Percentiles rank a stretch among this genome's conserved stretches.
phyloP scores from a whole-genome alignment of 2,329 filamentous ascomycete genomes.

The Aspergillus felis region DNA sequence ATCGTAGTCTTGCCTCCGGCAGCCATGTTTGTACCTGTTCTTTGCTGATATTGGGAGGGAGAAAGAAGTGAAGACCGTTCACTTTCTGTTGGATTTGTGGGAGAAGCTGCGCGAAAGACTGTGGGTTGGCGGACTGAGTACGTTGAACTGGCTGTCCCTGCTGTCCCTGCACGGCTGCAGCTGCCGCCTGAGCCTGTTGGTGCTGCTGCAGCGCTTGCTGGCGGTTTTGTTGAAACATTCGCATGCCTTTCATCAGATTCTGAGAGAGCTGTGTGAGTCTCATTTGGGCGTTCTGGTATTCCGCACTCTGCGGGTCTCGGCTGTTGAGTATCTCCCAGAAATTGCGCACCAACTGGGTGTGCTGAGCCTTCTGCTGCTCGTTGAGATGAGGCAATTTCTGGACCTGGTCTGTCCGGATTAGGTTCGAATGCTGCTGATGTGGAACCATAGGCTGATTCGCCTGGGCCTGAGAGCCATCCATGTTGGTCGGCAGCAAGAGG shows the following conservation, averaged over 20 bases:
- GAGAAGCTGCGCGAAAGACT: slow-evolving; percentile 40
- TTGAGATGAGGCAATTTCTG: slow-evolving; percentile 51
- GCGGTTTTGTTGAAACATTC: slow-evolving; percentile 42
- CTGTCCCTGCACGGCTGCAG: slow-evolving; percentile 17
- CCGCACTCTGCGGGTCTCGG: slow-evolving; percentile 45
- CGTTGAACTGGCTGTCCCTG: slow-evolving; percentile 26
- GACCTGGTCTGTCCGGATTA: slow-evolving; percentile 53
- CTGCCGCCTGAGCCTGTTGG: slow-evolving; percentile 25
- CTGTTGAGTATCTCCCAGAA: slow-evolving; percentile 53
- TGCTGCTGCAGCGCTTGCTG: slow-evolving; percentile 31
- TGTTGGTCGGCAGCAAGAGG: slow-evolving; percentile 10
- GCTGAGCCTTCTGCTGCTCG: slow-evolving; percentile 53
- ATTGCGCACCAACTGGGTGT: slow-evolving; percentile 50
- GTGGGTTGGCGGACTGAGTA: slow-evolving; percentile 34
- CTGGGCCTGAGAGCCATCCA: slow-evolving; percentile 33
- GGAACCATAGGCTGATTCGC: slow-evolving; percentile 29
- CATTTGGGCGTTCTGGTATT: slow-evolving; percentile 48
- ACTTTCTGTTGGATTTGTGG: slow-evolving; percentile 47
- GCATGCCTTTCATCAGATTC: slow-evolving; percentile 51
- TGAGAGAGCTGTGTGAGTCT: slow-evolving; percentile 51
- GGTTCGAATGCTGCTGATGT: slow-evolving; percentile 39
- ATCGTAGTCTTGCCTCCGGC: slow-evolving; percentile 44
- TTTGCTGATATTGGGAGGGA: slow-evolving; percentile 43
- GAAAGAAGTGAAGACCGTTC: slow-evolving; percentile 41
- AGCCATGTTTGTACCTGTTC: slow-evolving; percentile 45